Conservation (phyloP, 2,329 filamentous ascomycete species). For the Bipolaris zeicola region DNA sequence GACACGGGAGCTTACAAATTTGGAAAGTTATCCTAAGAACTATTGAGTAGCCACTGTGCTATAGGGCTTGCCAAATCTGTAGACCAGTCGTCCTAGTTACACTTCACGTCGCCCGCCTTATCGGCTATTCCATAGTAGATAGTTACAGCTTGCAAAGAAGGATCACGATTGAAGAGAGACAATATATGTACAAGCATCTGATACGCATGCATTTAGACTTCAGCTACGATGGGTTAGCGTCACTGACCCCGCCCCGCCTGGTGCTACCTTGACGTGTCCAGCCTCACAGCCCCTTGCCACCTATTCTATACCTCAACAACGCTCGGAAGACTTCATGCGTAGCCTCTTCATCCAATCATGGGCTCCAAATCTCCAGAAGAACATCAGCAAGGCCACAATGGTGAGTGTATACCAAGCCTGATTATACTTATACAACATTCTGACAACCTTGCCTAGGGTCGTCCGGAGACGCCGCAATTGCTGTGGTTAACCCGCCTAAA, state of each 20-base stretch:
- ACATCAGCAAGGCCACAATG: constrained; percentile 42
- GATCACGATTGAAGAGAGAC: neutral
- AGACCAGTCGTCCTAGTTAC: too few species aligned
- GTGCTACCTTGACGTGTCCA: neutral
- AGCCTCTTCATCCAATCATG: constrained; percentile 31
- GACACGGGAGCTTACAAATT: too few species aligned
- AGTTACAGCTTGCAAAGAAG: neutral
- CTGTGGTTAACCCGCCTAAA: constrained; percentile 41
- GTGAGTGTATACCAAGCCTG: constrained; percentile 20
- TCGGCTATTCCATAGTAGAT: neutral
- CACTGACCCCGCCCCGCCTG: neutral
- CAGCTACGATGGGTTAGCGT: neutral
- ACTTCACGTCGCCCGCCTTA: neutral
- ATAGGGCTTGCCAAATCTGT: too few species aligned
- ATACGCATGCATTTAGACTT: neutral
- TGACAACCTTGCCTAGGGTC: constrained; percentile 35
- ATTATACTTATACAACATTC: constrained; percentile 2
- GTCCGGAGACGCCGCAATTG: constrained; percentile 30
- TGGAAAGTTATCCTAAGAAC: too few species aligned
- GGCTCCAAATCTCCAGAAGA: constrained; percentile 49
- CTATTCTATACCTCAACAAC: neutral
- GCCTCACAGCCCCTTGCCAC: neutral
- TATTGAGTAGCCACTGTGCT: too few species aligned
- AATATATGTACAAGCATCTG: neutral
- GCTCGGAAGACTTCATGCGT: constrained; percentile 5